Conservation (phyloP, 2,329 filamentous ascomycete genomes). For the Rasamsonia emersonii region DNA sequence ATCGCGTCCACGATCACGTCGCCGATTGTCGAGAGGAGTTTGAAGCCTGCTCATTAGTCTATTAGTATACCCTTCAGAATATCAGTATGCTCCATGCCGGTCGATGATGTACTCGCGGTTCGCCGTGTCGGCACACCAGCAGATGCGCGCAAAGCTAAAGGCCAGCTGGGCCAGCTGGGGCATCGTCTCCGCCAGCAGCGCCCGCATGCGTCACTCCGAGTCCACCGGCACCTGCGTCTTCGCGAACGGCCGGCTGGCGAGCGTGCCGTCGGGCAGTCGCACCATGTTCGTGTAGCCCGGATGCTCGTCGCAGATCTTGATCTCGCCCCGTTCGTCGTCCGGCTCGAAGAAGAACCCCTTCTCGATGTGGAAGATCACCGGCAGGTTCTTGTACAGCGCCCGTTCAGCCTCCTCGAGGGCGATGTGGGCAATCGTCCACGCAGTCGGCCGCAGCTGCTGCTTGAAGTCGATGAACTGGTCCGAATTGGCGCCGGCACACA, state of each 20-base stretch:
- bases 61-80: no score
- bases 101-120: slow-evolving; percentile 48
- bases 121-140: slow-evolving; percentile 50
- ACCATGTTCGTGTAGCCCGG: slow-evolving; percentile 48
- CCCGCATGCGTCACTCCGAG: slow-evolving; percentile 39
- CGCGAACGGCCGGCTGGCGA: slow-evolving; percentile 31
- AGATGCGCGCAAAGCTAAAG: slow-evolving; percentile 45
- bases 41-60: no score
- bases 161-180: slow-evolving; percentile 43
- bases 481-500: slow-evolving; percentile 43
- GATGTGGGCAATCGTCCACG: slow-evolving; percentile 47
- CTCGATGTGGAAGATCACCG: slow-evolving; percentile 42
- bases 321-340: slow-evolving; percentile 31
- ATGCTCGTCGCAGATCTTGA: slow-evolving; percentile 44
- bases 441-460: slow-evolving; percentile 45
- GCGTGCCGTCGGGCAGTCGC: slow-evolving; percentile 11
- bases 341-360: slow-evolving; percentile 44
- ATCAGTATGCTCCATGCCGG: no score
- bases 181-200: slow-evolving; percentile 45
- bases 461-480: slow-evolving; percentile 42
- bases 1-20: slow-evolving; percentile 42
- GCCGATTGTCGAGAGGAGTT: slow-evolving; percentile 38
- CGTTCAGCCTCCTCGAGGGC: slow-evolving; percentile 40
- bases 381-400: slow-evolving; percentile 38
- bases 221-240: slow-evolving; percentile 38